A percentile compares a stretch with the other conserved stretches of the same genome.
phyloP scores from a whole-genome alignment of 768 basidiomycete species.

The Tricholoma hemisulphureum region DNA sequence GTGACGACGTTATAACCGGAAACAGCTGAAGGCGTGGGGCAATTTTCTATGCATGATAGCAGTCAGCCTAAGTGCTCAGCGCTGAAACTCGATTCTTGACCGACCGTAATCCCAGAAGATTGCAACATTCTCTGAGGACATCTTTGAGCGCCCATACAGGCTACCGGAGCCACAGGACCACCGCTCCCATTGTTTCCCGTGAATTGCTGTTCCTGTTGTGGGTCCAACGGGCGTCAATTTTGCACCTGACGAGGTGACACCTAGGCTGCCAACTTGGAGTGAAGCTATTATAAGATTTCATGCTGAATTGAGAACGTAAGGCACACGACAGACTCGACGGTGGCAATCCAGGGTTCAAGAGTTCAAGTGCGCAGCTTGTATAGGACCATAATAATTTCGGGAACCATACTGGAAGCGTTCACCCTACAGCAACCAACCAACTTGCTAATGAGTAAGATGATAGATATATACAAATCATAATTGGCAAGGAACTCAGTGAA shows the following conservation, averaged over 20 bases:
- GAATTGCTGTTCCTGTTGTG: background rate
- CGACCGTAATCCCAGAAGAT: conserved; percentile 45
- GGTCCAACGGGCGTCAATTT: background rate
- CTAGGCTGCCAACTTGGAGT: too few relatives aligned
- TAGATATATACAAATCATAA: background rate
- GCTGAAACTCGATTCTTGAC: background rate
- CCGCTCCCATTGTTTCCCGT: too few relatives aligned
- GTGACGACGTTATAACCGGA: conserved; percentile 46
- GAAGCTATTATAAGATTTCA: too few relatives aligned
- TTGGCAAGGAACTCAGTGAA: background rate
- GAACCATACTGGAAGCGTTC: too few relatives aligned
- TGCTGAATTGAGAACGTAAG: too few relatives aligned
- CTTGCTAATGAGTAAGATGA: too few relatives aligned
- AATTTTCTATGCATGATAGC: conserved; percentile 36
- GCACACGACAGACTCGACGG: too few relatives aligned
- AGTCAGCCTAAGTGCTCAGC: background rate
- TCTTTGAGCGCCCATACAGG: background rate
- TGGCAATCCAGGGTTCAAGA: too few relatives aligned
- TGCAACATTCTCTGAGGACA: conserved; percentile 32
- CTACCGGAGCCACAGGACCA: background rate
- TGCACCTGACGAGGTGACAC: background rate
- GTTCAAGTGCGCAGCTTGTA: too few relatives aligned
- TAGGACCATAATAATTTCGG: too few relatives aligned
- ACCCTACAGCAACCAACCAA: too few relatives aligned
- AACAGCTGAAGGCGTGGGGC: conserved; percentile 35